Conservation (phyloP, 208 protist genomes). For the Acanthamoeba pearcei region DNA sequence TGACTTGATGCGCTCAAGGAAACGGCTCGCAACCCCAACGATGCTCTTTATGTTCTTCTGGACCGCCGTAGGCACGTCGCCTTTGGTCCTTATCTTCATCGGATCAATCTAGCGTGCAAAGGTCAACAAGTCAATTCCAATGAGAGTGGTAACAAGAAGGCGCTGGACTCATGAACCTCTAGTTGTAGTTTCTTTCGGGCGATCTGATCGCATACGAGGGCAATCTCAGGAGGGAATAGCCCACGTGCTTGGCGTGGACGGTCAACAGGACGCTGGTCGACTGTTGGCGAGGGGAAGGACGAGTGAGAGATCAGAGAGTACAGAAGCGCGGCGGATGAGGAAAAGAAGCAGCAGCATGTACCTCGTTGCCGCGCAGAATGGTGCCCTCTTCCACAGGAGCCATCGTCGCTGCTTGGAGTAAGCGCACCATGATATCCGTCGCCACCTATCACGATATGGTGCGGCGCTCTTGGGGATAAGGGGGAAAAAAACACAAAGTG, state of each 20-base stretch:
- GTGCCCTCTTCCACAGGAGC: slow-evolving; percentile 26
- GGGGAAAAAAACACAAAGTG: too few species aligned
- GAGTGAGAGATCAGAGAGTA: not conserved
- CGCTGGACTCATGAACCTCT: not conserved
- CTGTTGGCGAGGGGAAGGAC: not conserved
- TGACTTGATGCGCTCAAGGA: slow-evolving; percentile 19
- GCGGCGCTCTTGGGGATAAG: too few species aligned
- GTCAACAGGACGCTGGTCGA: slow-evolving; percentile 29
- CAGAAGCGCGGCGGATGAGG: too few species aligned
- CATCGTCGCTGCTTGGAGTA: not conserved
- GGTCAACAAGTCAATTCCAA: not conserved
- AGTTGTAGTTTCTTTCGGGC: not conserved
- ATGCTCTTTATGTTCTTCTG: not conserved
- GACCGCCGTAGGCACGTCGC: not conserved
- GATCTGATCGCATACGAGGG: slow-evolving; percentile 7
- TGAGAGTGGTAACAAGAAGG: too few species aligned
- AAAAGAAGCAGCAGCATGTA: not conserved
- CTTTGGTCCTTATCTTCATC: not conserved
- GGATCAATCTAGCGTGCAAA: not conserved
- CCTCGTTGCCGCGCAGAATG: slow-evolving; percentile 35
- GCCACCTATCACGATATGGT: not conserved
- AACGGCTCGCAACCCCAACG: not conserved
- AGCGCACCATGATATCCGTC: slow-evolving; percentile 20
- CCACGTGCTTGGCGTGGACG: slow-evolving; percentile 34
- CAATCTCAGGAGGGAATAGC: slow-evolving; percentile 15